Evolutionary conservation across 1,284 basidiomycete species (phyloP).

Genomic region (Coniferiporia sulphurascens): DNA sequence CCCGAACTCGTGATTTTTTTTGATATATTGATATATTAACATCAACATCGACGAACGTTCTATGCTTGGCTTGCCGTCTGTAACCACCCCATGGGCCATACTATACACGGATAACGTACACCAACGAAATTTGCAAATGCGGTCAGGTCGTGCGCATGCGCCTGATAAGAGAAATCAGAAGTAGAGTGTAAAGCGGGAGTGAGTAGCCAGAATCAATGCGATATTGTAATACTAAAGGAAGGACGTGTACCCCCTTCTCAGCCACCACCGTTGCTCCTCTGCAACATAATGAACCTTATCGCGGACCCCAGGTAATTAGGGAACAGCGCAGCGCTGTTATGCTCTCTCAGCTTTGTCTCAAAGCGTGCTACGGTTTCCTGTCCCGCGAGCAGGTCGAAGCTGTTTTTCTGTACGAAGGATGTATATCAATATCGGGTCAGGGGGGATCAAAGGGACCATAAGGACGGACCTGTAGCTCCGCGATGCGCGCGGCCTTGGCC

Average conservation of each 20-base stretch:
- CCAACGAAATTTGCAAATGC: no score
- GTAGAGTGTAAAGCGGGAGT: background rate
- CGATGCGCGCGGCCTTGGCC: slow-evolving; percentile 50
- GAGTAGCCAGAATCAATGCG: background rate
- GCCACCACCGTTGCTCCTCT: background rate
- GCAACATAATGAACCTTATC: slow-evolving; percentile 1
- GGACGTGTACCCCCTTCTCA: no score
- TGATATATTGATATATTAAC: no score
- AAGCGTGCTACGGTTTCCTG: slow-evolving; percentile 63
- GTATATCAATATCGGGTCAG: slow-evolving; percentile 15
- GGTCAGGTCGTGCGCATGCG: no score
- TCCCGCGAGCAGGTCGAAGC: slow-evolving; percentile 67
- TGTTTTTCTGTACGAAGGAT: slow-evolving; percentile 39
- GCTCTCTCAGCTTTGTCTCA: slow-evolving; percentile 49
- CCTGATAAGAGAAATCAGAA: background rate
- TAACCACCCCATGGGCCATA: no score
- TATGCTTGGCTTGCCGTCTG: no score
- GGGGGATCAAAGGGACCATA: background rate
- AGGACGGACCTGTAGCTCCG: slow-evolving; percentile 45
- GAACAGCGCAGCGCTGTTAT: slow-evolving; percentile 50
- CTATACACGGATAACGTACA: no score
- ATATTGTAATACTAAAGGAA: no score
- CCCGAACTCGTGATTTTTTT: no score
- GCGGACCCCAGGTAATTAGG: slow-evolving; percentile 54
- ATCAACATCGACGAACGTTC: no score